Evolutionary conservation across 371 early-diverging fungal species (phyloP).

Genomic region (Mucor racemosus): DNA sequence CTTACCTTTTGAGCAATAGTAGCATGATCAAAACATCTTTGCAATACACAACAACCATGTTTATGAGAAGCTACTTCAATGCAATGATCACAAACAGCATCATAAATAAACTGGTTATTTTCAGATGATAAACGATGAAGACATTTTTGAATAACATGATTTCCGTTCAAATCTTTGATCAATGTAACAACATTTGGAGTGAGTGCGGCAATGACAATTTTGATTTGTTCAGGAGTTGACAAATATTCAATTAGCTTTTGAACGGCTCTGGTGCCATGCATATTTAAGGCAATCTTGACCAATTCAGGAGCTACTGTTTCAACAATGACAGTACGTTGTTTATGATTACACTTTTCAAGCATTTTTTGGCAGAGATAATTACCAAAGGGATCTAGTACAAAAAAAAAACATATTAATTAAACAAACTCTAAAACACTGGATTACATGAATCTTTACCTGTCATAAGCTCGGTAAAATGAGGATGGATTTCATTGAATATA

Average conservation of each 20-base stretch:
- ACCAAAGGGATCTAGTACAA: slow-evolving; percentile 78
- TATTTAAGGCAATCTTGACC: slow-evolving; percentile 83
- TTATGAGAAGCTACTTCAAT: slow-evolving; percentile 91
- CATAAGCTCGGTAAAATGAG: slow-evolving; percentile 82
- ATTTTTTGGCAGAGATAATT: slow-evolving; percentile 93
- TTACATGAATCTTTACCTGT: slow-evolving; percentile 50
- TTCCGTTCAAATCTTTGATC: slow-evolving; percentile 97
- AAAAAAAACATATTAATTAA: not conserved
- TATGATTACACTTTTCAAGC: slow-evolving; percentile 77
- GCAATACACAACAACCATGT: slow-evolving; percentile 98
- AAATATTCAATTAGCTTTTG: slow-evolving; percentile 93
- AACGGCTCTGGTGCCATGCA: slow-evolving; percentile 97
- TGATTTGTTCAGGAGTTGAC: slow-evolving; percentile 69
- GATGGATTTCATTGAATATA: slow-evolving; percentile 72
- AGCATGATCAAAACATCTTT: slow-evolving; percentile 94
- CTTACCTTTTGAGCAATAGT: slow-evolving; percentile 64
- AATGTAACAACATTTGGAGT: slow-evolving; percentile 79
- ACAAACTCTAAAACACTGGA: not conserved
- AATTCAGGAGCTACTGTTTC: slow-evolving; percentile 75
- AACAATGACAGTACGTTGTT: slow-evolving; percentile 75
- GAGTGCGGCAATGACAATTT: slow-evolving; percentile 73
- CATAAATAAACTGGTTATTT: slow-evolving; percentile 88
- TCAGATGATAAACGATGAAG: slow-evolving; percentile 74
- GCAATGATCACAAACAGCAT: slow-evolving; percentile 86
- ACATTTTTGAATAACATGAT: slow-evolving; percentile 98